Percentiles rank a stretch among this genome's conserved stretches.
These are phyloP conservation scores for Aureobasidium sp. DNA, from an alignment of 2,329 filamentous ascomycete genomes.

Conservation along the genomic window DNA sequence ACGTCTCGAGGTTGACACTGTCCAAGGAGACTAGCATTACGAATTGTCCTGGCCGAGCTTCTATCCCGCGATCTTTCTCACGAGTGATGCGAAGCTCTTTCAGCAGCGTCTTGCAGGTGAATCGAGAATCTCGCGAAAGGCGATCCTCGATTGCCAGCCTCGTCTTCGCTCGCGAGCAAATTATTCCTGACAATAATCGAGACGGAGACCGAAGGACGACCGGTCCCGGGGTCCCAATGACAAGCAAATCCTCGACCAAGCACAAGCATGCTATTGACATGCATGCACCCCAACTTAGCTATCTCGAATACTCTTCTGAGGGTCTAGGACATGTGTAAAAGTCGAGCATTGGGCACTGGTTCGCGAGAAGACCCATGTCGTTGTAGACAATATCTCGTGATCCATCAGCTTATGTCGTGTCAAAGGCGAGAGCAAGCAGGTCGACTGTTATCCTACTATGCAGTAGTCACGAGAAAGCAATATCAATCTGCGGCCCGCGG, in stretches of 20 bases:
- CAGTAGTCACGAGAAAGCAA: background rate
- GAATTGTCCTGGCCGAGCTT: background rate
- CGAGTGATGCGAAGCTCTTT: background rate
- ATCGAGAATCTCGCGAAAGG: background rate
- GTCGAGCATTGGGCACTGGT: background rate
- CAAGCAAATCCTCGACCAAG: background rate
- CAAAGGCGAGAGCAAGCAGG: background rate
- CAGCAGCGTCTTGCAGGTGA: background rate
- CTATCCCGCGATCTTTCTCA: background rate
- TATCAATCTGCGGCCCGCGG: background rate
- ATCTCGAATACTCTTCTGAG: background rate
- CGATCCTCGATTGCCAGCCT: background rate
- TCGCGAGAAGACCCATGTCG: background rate
- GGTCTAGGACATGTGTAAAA: background rate
- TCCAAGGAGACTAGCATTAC: background rate
- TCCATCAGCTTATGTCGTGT: too few species aligned
- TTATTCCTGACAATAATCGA: background rate
- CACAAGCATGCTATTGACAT: background rate
- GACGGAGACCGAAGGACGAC: slow-evolving; percentile 3
- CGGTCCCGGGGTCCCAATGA: background rate
- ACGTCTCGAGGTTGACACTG: background rate
- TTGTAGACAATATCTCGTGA: background rate
- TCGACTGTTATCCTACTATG: background rate
- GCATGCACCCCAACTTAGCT: background rate
- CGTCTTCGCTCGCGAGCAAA: background rate